These are phyloP conservation scores for Botryotinia calthae DNA, from an alignment of 2,329 filamentous ascomycete species.

Conservation along the genomic window DNA sequence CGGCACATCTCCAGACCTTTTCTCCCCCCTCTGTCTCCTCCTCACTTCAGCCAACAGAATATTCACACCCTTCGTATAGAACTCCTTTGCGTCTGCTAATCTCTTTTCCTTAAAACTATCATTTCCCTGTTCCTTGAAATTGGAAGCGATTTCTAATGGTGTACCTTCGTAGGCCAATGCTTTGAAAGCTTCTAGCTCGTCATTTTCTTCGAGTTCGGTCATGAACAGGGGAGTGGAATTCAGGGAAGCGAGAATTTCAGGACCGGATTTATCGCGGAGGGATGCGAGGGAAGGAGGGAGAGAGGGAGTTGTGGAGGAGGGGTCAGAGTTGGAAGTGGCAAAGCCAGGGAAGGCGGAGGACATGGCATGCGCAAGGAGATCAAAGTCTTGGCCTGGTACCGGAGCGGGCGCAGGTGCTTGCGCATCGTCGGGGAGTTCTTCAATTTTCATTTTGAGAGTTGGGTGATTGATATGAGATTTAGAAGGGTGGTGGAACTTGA, in stretches of 20 bases:
- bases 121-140: conserved; percentile 91
- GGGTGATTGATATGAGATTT: background rate
- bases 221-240: conserved; percentile 86
- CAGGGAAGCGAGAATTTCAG: conserved; percentile 62
- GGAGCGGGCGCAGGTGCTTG: conserved; percentile 17
- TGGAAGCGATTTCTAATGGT: conserved; percentile 73
- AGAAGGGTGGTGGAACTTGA: background rate
- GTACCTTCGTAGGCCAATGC: conserved; percentile 93
- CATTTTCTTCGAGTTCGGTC: conserved; percentile 86
- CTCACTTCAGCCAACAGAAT: conserved; percentile 65
- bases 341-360: conserved; percentile 24
- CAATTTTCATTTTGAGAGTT: conserved; percentile 33
- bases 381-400: conserved; percentile 20
- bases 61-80: conserved; percentile 82
- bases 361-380: conserved; percentile 36
- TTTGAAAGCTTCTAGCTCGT: conserved; percentile 80
- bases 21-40: conserved; percentile 46
- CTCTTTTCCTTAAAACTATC: conserved; percentile 73
- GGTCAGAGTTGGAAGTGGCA: conserved; percentile 26
- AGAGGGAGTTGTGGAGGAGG: conserved; percentile 32
- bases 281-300: conserved; percentile 59
- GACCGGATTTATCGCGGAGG: conserved; percentile 53
- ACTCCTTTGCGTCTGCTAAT: conserved; percentile 84
- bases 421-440: conserved; percentile 32
- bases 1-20: conserved; percentile 43